Evolutionary conservation across 2,329 filamentous ascomycete genomes (phyloP).

Genomic region (Cryphonectria nitschkei): DNA sequence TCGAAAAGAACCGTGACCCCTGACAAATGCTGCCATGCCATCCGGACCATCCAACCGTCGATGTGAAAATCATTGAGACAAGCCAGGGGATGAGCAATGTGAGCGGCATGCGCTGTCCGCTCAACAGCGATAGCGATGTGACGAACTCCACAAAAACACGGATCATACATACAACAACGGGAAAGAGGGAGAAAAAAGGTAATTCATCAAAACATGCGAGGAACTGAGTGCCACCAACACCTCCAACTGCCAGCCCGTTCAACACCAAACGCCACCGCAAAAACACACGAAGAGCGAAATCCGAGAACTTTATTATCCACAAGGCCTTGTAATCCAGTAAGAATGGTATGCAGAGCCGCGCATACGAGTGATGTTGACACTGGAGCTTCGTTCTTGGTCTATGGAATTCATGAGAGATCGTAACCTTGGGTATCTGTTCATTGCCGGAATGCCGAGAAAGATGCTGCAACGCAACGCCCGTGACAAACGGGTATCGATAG

Average conservation of each 20-base stretch:
- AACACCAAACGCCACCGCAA: slow-evolving; percentile 31
- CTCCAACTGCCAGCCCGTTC: slow-evolving; percentile 20
- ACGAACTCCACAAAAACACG: slow-evolving; percentile 11
- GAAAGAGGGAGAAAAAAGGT: slow-evolving; percentile 19
- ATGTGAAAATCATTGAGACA: slow-evolving; percentile 16
- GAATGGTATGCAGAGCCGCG: slow-evolving; percentile 20
- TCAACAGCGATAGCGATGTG: slow-evolving; percentile 27
- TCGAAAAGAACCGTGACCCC: slow-evolving; percentile 22
- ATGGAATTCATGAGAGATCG: slow-evolving; percentile 24
- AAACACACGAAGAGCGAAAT: slow-evolving; percentile 30
- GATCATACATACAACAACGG: slow-evolving; percentile 11
- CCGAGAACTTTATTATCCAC: slow-evolving; percentile 23
- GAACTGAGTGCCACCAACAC: slow-evolving; percentile 21
- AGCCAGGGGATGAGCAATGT: slow-evolving; percentile 26
- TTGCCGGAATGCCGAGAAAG: slow-evolving; percentile 15
- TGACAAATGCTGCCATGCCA: slow-evolving; percentile 25
- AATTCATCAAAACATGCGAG: slow-evolving; percentile 5
- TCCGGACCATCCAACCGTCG: slow-evolving; percentile 27
- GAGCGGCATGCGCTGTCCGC: slow-evolving; percentile 15
- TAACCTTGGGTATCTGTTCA: slow-evolving; percentile 24
- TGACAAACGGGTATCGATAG: slow-evolving; percentile 9
- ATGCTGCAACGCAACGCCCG: slow-evolving; percentile 20
- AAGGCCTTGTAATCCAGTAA: slow-evolving; percentile 21
- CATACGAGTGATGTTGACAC: slow-evolving; percentile 24
- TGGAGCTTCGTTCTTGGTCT: slow-evolving; percentile 24